Evolutionary conservation across 306 rosid genomes (phyloP), one percentile per base, ranked within the genome.

Genomic region (Aeschynomene evenia): DNA sequence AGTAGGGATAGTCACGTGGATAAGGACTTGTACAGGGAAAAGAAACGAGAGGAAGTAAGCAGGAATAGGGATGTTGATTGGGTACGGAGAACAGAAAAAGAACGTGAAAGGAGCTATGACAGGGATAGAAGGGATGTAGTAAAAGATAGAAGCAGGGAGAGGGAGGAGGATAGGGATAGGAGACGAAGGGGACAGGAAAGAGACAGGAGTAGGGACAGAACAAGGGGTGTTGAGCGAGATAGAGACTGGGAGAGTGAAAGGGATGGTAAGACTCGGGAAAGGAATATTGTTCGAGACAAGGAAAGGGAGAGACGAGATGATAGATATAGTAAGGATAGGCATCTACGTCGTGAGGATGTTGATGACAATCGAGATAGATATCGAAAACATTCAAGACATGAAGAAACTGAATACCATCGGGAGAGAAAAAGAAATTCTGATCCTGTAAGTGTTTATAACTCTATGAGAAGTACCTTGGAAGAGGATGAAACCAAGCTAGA

Each of bases 181-280:
- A 84, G 84, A 82, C 84, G 80, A 71, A n/a, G n/a, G n/a, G 91
- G 82, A 52, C 79, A 51, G 72, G 95, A 88, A 61, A 52, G 83
- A 36, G 88, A 77, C 55, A 69, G 85, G 62, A 85, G 83, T 64
- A n/a, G n/a, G n/a, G 96, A 85, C 48, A 77, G 69, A 74, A 42
- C 55, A 62, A 50, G 86, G 63, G 83, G 43, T 55, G 70, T 82
- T 15, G 78, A 69, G 73, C 85, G 85, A 51, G 87, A 78, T 39
- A 75, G 92, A 77, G 79, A 67, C 42, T 21, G 83, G 74, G 95
- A 82, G 33, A 78, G 72, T 74, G 91, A 80, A 69, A 69, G 89
- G 83, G 81, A 73, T 75, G 82, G 78, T 22, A 81, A 67, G 58
- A 68, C 69, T 50, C 66, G 81, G 63, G 79, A 78, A 53, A 70